Base-by-base conservation (phyloP, 345 rosid species). In the Adansonia digitata region DNA sequence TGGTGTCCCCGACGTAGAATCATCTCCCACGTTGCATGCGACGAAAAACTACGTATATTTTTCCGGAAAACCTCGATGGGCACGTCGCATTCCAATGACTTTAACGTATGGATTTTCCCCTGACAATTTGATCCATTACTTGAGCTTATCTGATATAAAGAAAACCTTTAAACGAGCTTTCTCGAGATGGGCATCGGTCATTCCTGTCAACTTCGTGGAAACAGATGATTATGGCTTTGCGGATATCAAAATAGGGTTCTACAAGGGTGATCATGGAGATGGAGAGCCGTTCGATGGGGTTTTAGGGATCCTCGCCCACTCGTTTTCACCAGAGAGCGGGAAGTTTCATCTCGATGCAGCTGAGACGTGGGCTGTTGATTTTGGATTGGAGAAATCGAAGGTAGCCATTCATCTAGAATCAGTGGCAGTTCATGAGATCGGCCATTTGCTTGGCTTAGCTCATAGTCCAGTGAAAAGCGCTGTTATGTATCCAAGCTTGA, bases 211-310 rank as follows among this genome's bases (percentile, higher is more conserved):
- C 7, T 94, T 94, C 73, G 24, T 57, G 51, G 93, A 91, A 71
- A 76, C 86, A 0, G 83, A 76, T 4, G 94, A 88, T 37, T 91
- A 89, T 71, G 84, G 75, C 27, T 82, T 72, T 27, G 89, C 97
- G 2, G 94, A 94, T 74, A 92, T 92, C 52, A 91, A 81, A 57
- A 89, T 92, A 67, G 97, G 93, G 64, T 94, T 91, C 72, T 92
- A 88, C 77, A 51, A 75, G 29, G 97, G 97, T 0, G 97, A 94
- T 61, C 97, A 92, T 80, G 97, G 97, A 7, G 97, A 92, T 26
- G 97, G 97, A 13, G 90, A 94, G 76, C 84, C 97, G 27, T 94
- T 92, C 29, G 98, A 94, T 77, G 98, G 97, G 7, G 91, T 88
- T 18, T 79, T 89, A 7, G 98, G 97, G 5, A 88, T 94, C 27